Conservation (phyloP, 768 basidiomycete genomes). For the Suillus weaverae region DNA sequence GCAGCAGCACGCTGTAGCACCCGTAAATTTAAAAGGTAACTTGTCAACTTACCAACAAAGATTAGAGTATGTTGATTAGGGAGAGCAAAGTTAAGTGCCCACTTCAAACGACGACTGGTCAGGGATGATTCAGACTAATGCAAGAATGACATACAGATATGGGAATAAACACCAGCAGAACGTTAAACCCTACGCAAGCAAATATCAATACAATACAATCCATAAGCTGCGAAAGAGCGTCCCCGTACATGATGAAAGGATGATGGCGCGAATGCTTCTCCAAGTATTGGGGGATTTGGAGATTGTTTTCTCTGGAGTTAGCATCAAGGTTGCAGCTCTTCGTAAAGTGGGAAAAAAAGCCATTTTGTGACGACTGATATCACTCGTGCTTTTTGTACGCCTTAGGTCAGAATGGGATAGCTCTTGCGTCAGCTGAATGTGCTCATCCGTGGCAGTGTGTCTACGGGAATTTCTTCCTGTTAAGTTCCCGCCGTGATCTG, state of each 20-base stretch:
- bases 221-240: neutral
- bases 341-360: slow-evolving; percentile 15
- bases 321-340: slow-evolving; percentile 32
- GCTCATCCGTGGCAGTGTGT: neutral
- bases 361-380: slow-evolving; percentile 7
- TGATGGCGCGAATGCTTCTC: slow-evolving; percentile 52
- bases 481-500: neutral
- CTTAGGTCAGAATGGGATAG: neutral
- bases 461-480: neutral
- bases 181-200: slow-evolving; percentile 55
- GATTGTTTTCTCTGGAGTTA: slow-evolving; percentile 34
- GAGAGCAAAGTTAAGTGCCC: slow-evolving; percentile 68
- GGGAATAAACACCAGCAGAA: slow-evolving; percentile 72
- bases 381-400: slow-evolving; percentile 4
- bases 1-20: slow-evolving; percentile 2
- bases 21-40: neutral
- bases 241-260: slow-evolving; percentile 56
- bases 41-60: slow-evolving; percentile 61
- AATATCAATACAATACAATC: slow-evolving; percentile 12
- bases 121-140: slow-evolving; percentile 1
- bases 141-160: slow-evolving; percentile 48
- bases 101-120: slow-evolving; percentile 41
- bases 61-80: slow-evolving; percentile 56
- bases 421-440: neutral
- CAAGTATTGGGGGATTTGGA: slow-evolving; percentile 45